Evolutionary conservation across 805 yeast species (phyloP).

Genomic region (Barnettozyma pratensis): DNA sequence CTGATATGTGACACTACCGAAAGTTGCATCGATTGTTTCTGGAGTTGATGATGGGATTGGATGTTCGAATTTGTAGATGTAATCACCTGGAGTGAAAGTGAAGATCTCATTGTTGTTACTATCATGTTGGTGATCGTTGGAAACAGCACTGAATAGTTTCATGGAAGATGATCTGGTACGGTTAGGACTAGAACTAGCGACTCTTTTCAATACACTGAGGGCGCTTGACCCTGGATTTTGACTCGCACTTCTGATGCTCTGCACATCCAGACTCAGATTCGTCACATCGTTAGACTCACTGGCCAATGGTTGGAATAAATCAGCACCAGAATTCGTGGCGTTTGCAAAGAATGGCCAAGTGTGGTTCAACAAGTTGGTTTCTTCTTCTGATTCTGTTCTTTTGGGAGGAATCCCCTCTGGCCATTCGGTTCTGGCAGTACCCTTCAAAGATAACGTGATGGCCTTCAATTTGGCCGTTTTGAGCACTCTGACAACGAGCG

Average conservation of each 20-base stretch:
- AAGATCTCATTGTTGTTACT: constrained; percentile 22
- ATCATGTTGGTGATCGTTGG: constrained; percentile 2
- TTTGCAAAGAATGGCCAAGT: constrained; percentile 82
- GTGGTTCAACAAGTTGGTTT: constrained; percentile 63
- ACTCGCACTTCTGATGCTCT: constrained; percentile 4
- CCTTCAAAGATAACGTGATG: constrained; percentile 57
- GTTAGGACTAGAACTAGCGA: constrained; percentile 23
- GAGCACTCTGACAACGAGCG: constrained; percentile 60
- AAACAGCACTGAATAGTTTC: constrained; percentile 2
- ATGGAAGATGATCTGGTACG: constrained; percentile 15
- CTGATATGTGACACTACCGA: constrained; percentile 71
- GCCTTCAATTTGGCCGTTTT: constrained; percentile 70
- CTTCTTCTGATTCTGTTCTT: constrained; percentile 59
- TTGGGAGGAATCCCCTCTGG: constrained; percentile 98
- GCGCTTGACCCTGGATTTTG: constrained; percentile 12
- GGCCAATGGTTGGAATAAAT: constrained; percentile 20
- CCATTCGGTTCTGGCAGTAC: constrained; percentile 82
- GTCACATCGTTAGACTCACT: constrained; percentile 2
- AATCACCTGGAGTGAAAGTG: constrained; percentile 80
- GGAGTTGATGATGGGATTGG: constrained; percentile 79
- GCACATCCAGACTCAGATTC: constrained; percentile 21
- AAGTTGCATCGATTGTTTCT: constrained; percentile 71
- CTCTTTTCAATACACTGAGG: constrained; percentile 20
- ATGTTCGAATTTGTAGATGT: constrained; percentile 87
- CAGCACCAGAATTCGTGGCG: constrained; percentile 36